phyloP scores from a whole-genome alignment of 495 filamentous ascomycete genomes.

The Penicillium lividum region DNA sequence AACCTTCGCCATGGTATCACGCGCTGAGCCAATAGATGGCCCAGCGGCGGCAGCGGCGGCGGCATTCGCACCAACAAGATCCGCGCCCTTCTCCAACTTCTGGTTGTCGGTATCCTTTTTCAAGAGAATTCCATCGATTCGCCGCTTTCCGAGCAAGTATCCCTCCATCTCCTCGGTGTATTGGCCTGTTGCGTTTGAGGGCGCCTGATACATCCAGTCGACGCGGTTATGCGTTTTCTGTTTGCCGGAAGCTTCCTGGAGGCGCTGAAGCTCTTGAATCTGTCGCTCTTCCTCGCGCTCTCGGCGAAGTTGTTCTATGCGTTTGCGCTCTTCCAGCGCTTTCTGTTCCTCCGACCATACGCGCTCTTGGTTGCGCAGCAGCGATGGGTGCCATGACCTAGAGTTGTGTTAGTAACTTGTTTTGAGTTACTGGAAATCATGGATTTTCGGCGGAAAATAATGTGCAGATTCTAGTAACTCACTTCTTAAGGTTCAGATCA shows the following conservation, averaged over 20 bases:
- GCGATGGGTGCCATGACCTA: constrained; percentile 82
- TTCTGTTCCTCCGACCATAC: constrained; percentile 88
- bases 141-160: constrained; percentile 86
- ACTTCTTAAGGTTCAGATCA: constrained; percentile 94
- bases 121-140: constrained; percentile 80
- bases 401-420: constrained; percentile 16
- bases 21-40: constrained; percentile 54
- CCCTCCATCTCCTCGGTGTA: constrained; percentile 93
- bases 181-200: constrained; percentile 73
- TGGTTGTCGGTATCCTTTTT: constrained; percentile 74
- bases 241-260: constrained; percentile 88
- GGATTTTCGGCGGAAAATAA: not conserved
- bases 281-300: constrained; percentile 93
- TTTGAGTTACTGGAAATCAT: not conserved
- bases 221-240: constrained; percentile 73
- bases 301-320: constrained; percentile 80
- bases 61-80: constrained; percentile 62
- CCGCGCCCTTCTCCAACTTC: constrained; percentile 79
- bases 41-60: constrained; percentile 58
- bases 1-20: constrained; percentile 82
- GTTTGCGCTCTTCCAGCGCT: constrained; percentile 94
- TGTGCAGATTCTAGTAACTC: constrained; percentile 6
- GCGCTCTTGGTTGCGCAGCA: constrained; percentile 78
- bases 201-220: constrained; percentile 97
- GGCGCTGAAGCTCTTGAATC: constrained; percentile 85